Conservation (phyloP, 2,329 filamentous ascomycete genomes). For the Penicillium hesseltinei region DNA sequence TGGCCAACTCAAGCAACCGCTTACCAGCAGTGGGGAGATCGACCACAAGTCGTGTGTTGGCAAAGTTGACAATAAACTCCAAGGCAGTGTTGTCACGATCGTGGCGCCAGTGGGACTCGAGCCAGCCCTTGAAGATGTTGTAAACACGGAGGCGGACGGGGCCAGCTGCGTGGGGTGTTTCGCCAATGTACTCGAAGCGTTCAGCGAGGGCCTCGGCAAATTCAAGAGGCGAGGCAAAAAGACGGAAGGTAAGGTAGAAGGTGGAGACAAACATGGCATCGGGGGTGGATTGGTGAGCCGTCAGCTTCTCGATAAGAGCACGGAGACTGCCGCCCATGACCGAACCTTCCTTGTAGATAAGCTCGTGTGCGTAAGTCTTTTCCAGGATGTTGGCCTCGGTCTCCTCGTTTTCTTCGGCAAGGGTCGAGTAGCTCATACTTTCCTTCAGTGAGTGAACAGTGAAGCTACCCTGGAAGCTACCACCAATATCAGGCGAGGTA, state of each 20-base stretch:
- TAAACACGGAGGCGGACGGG: constrained; percentile 89
- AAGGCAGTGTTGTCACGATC: constrained; percentile 76
- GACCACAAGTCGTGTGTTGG: constrained; percentile 65
- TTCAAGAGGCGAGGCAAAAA: constrained; percentile 79
- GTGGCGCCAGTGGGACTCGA: constrained; percentile 92
- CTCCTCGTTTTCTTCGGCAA: constrained; percentile 74
- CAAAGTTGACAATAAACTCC: constrained; percentile 74
- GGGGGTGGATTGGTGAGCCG: constrained; percentile 86
- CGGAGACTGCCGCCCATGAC: constrained; percentile 89
- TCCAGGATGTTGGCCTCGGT: constrained; percentile 82
- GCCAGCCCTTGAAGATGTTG: constrained; percentile 95
- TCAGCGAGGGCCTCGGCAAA: constrained; percentile 82
- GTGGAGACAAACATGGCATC: constrained; percentile 89
- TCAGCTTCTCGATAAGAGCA: constrained; percentile 90
- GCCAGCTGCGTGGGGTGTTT: constrained; percentile 69
- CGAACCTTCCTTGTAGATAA: constrained; percentile 92
- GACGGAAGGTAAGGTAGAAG: constrained; percentile 92
- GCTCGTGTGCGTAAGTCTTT: constrained; percentile 85
- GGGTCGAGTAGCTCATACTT: constrained; percentile 63
- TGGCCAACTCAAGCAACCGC: constrained; percentile 74
- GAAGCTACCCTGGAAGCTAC: constrained; percentile 52
- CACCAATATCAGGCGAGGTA: constrained; percentile 73
- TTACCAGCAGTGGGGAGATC: constrained; percentile 74
- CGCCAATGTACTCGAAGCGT: constrained; percentile 86
- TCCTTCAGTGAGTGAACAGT: constrained; percentile 65